phyloP scores from a whole-genome alignment of 1,284 basidiomycete species.

The Irpex lacteus region DNA sequence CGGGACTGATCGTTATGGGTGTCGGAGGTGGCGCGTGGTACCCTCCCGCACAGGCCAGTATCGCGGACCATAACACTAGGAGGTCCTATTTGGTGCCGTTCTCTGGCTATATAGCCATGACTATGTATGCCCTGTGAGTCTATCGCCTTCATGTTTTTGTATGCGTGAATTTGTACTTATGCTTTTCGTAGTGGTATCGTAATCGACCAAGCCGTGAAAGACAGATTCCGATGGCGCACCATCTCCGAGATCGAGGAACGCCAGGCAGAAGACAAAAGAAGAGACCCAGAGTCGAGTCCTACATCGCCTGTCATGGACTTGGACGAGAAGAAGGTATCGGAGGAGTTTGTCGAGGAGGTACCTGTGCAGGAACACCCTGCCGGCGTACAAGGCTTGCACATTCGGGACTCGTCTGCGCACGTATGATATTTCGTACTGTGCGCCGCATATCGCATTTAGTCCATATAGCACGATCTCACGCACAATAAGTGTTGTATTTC shows the following conservation, averaged over 20 bases:
- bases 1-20: slow-evolving; percentile 72
- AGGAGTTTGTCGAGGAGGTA: neutral
- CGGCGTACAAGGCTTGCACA: neutral
- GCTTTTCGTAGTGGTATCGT: slow-evolving; percentile 45
- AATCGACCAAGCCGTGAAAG: slow-evolving; percentile 45
- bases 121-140: slow-evolving; percentile 54
- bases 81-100: slow-evolving; percentile 61
- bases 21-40: slow-evolving; percentile 78
- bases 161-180: slow-evolving; percentile 8
- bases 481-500: neutral
- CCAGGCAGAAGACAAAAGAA: slow-evolving; percentile 17
- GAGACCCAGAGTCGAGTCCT: slow-evolving; percentile 5
- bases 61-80: slow-evolving; percentile 57
- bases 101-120: slow-evolving; percentile 59
- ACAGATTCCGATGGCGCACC: slow-evolving; percentile 49
- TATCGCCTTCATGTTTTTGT: neutral
- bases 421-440: neutral
- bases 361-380: neutral
- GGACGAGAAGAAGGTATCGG: slow-evolving; percentile 24
- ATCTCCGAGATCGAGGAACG: slow-evolving; percentile 37
- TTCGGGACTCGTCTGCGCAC: neutral
- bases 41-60: slow-evolving; percentile 66
- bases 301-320: slow-evolving; percentile 13
- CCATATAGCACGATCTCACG: neutral
- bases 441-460: neutral